These are phyloP conservation scores for Cutaneotrichosporon sp. DNA, from an alignment of 1,284 basidiomycete species.

Conservation along the genomic window DNA sequence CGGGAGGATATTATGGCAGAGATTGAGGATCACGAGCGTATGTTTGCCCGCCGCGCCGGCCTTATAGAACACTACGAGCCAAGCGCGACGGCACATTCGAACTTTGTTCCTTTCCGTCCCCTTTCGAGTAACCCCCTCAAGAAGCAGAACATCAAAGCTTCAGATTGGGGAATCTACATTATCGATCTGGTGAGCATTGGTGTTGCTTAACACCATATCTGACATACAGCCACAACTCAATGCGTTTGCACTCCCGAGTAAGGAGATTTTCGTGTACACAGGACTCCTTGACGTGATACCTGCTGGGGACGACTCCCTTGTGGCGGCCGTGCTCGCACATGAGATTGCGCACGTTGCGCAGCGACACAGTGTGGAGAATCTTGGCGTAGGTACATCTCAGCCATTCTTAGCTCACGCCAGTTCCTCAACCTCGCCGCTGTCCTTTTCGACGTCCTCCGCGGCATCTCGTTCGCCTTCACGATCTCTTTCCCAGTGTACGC, in stretches of 20 bases:
- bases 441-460: slow-evolving; percentile 53
- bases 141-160: slow-evolving; percentile 34
- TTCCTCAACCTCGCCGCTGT: slow-evolving; percentile 53
- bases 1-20: slow-evolving; percentile 31
- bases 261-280: slow-evolving; percentile 54
- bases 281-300: slow-evolving; percentile 50
- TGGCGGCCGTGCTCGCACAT: slow-evolving; percentile 52
- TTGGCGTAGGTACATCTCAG: slow-evolving; percentile 44
- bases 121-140: slow-evolving; percentile 51
- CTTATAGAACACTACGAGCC: slow-evolving; percentile 19
- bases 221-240: slow-evolving; percentile 47
- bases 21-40: slow-evolving; percentile 29
- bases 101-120: slow-evolving; percentile 46
- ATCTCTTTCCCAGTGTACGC: slow-evolving; percentile 52
- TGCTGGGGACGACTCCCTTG: slow-evolving; percentile 48
- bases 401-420: slow-evolving; percentile 21
- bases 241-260: slow-evolving; percentile 53
- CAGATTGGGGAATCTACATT: slow-evolving; percentile 53
- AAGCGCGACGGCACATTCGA: slow-evolving; percentile 43
- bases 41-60: slow-evolving; percentile 2
- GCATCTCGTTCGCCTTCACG: slow-evolving; percentile 52
- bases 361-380: slow-evolving; percentile 53
- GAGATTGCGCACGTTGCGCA: slow-evolving; percentile 53
- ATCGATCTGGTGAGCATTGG: slow-evolving; percentile 47
- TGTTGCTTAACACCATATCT: slow-evolving; percentile 1